Evolutionary conservation across 352 stramenopile species (phyloP).

Genomic region (Pythium rishiriense): DNA sequence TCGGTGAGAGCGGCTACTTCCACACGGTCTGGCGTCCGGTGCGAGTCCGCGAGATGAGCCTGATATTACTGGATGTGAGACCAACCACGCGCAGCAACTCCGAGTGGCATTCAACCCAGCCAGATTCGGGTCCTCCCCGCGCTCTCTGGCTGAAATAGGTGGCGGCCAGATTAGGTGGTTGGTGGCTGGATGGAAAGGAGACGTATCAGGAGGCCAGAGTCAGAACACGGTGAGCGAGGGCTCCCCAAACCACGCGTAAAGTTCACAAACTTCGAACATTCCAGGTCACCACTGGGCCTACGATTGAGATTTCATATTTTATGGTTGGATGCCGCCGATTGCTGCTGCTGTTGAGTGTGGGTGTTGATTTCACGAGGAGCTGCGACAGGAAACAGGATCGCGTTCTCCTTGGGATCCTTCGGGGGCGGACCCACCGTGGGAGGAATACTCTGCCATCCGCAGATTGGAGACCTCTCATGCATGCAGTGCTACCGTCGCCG

Average conservation of each 20-base stretch:
- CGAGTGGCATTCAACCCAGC: slow-evolving; percentile 6
- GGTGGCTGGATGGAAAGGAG: not conserved
- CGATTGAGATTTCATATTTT: slow-evolving; percentile 1
- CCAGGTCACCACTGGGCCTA: not conserved
- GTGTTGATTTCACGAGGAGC: no score
- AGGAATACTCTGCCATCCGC: no score
- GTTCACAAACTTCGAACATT: slow-evolving; percentile 1
- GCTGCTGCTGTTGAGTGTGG: not conserved
- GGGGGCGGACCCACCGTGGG: no score
- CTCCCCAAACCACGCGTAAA: no score
- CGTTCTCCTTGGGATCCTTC: no score
- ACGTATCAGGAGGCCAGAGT: not conserved
- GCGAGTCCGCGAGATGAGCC: not conserved
- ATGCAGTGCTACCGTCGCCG: no score
- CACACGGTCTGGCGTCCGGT: not conserved
- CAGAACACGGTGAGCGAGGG: no score
- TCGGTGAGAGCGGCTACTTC: no score
- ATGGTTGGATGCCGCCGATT: not conserved
- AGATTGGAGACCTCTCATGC: no score
- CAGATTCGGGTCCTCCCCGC: not conserved
- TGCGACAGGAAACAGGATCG: no score
- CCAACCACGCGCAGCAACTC: not conserved
- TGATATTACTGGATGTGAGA: not conserved
- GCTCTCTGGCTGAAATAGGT: not conserved
- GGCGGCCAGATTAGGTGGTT: not conserved